These are phyloP conservation scores for Ambrosia artemisiifolia DNA, from an alignment of 129 eudicot species.

Conservation along the genomic window DNA sequence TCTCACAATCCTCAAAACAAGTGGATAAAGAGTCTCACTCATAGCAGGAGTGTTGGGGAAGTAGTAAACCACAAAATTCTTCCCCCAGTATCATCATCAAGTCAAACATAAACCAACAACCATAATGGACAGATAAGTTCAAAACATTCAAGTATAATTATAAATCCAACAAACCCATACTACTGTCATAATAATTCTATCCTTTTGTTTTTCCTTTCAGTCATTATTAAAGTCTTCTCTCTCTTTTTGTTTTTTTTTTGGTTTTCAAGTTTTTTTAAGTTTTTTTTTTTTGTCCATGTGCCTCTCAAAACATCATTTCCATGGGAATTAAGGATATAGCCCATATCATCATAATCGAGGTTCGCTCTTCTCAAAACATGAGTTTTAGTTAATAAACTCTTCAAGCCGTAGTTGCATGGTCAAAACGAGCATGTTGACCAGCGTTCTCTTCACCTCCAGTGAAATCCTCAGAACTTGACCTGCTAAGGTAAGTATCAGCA, in stretches of 20 bases:
- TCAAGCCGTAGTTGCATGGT: slow-evolving; percentile 25
- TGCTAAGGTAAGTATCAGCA: slow-evolving; percentile 24
- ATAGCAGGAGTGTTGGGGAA: slow-evolving; percentile 14
- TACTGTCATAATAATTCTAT: slow-evolving; percentile 28
- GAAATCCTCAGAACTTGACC: slow-evolving; percentile 41
- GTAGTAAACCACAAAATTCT: slow-evolving; percentile 39
- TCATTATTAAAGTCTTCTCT: slow-evolving; percentile 6
- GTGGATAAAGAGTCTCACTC: background rate
- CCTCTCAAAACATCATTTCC: slow-evolving; percentile 37
- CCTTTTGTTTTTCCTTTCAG: slow-evolving; percentile 13
- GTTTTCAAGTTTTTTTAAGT: slow-evolving; percentile 1
- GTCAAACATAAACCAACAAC: slow-evolving; percentile 16
- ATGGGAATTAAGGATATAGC: slow-evolving; percentile 33
- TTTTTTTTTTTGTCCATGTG: slow-evolving; percentile 32
- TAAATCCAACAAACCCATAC: slow-evolving; percentile 40
- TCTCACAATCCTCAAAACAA: slow-evolving; percentile 12
- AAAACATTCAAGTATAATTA: slow-evolving; percentile 25
- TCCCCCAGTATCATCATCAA: slow-evolving; percentile 23
- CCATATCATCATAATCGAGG: slow-evolving; percentile 35
- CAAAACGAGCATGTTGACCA: slow-evolving; percentile 29
- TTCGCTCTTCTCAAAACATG: slow-evolving; percentile 27
- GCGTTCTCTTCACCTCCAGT: slow-evolving; percentile 24
- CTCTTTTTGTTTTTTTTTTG: background rate
- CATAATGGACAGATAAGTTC: slow-evolving; percentile 19
- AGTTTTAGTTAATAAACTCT: slow-evolving; percentile 14